A percentile compares a stretch with the other conserved stretches of the same genome.
These are phyloP conservation scores for Nicotiana tabacum DNA, from an alignment of 257 asterid genomes.

Conservation along the genomic window DNA sequence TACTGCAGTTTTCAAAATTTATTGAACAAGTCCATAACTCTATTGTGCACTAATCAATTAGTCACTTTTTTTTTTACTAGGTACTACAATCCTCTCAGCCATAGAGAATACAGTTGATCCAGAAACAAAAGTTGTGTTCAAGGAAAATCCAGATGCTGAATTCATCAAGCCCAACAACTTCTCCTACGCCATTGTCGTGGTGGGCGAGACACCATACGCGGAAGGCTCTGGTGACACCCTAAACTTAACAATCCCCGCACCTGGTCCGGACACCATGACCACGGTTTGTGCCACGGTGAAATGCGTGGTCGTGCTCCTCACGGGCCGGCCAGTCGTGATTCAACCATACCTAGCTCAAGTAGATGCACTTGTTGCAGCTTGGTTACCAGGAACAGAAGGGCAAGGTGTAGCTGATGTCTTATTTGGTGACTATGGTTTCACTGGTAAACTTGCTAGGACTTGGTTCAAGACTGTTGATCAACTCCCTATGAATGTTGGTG, in stretches of 20 bases:
- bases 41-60: background rate
- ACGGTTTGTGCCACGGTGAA: slow-evolving; percentile 12
- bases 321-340: slow-evolving; percentile 14
- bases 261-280: slow-evolving; percentile 5
- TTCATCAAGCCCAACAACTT: slow-evolving; percentile 9
- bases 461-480: slow-evolving; percentile 22
- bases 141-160: slow-evolving; percentile 4
- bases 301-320: slow-evolving; percentile 15
- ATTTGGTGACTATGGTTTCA: slow-evolving; percentile 15
- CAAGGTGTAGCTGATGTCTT: slow-evolving; percentile 17
- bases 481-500: slow-evolving; percentile 21
- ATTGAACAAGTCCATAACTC: background rate
- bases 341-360: slow-evolving; percentile 11
- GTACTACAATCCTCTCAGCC: slow-evolving; percentile 16
- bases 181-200: slow-evolving; percentile 10
- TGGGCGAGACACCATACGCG: slow-evolving; percentile 9
- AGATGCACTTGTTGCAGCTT: slow-evolving; percentile 17
- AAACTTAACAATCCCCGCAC: slow-evolving; percentile 14
- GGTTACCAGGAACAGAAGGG: slow-evolving; percentile 18
- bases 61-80: background rate
- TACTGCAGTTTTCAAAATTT: background rate
- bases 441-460: slow-evolving; percentile 13
- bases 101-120: slow-evolving; percentile 11
- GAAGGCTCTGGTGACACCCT: slow-evolving; percentile 13
- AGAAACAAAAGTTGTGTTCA: slow-evolving; percentile 2